Percentiles rank a stretch among this genome's conserved stretches.
These are phyloP conservation scores for Phytophthora meadii DNA, from an alignment of 352 stramenopile species.

Conservation along the genomic window DNA sequence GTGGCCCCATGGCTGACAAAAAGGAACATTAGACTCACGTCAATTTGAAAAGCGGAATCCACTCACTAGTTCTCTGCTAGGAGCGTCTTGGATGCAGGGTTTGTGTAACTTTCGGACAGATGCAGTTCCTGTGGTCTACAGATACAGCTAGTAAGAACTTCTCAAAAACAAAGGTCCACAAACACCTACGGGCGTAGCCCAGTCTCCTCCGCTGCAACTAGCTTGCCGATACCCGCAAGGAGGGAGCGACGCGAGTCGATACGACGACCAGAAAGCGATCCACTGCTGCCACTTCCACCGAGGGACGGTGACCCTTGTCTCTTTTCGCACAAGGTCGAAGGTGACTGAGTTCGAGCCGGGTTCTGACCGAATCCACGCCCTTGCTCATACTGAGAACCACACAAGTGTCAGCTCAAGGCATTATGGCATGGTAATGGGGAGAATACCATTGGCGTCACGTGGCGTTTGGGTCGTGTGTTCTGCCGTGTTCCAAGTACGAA, in stretches of 20 bases:
- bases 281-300: conserved; percentile 34
- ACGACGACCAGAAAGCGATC: conserved; percentile 47
- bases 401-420: too few species aligned
- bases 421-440: too few species aligned
- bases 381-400: conserved; percentile 31
- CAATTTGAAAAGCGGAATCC: neutral
- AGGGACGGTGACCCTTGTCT: conserved; percentile 20
- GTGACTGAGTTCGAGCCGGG: conserved; percentile 14
- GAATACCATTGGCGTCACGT: conserved; percentile 64
- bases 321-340: conserved; percentile 16
- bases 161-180: neutral
- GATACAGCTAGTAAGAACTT: neutral
- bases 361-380: conserved; percentile 25
- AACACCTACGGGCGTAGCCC: conserved; percentile 48
- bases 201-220: conserved; percentile 68
- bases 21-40: neutral
- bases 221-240: conserved; percentile 78
- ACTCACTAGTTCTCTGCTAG: conserved; percentile 79
- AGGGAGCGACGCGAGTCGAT: conserved; percentile 66
- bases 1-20: conserved; percentile 43
- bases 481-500: conserved; percentile 54
- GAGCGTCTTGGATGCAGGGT: conserved; percentile 63
- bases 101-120: conserved; percentile 60
- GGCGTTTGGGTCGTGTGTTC: conserved; percentile 71
- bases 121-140: conserved; percentile 54